Percentiles rank a stretch among this genome's conserved stretches.
Evolutionary conservation across 2,329 filamentous ascomycete genomes (phyloP).

Genomic region (Ciborinia camelliae): DNA sequence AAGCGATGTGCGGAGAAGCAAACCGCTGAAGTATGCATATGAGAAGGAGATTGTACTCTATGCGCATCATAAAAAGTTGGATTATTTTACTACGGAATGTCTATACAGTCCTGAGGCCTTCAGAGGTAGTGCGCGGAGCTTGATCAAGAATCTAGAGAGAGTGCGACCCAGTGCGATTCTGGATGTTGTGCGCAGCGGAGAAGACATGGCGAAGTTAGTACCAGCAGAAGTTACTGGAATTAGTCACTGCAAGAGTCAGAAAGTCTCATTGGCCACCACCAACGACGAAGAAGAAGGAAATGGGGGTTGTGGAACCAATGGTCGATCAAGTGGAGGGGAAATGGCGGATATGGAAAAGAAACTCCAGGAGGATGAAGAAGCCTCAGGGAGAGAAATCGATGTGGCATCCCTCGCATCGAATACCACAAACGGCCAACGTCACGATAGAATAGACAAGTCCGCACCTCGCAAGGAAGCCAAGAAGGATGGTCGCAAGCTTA

Average conservation of each 20-base stretch:
- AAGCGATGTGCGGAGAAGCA: constrained; percentile 92
- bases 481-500: constrained; percentile 39
- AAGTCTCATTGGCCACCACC: constrained; percentile 37
- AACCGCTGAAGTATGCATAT: constrained; percentile 96
- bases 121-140: constrained; percentile 79
- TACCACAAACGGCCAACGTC: constrained; percentile 26
- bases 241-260: constrained; percentile 47
- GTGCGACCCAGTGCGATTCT: constrained; percentile 91
- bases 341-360: constrained; percentile 79
- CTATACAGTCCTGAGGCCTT: constrained; percentile 98
- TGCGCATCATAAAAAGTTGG: constrained; percentile 91
- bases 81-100: constrained; percentile 98
- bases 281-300: constrained; percentile 47
- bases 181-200: constrained; percentile 90
- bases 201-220: constrained; percentile 92
- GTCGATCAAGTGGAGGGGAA: constrained; percentile 65
- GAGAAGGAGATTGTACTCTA: constrained; percentile 99
- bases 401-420: constrained; percentile 44
- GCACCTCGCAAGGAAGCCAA: constrained; percentile 30
- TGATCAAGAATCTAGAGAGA: constrained; percentile 94
- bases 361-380: constrained; percentile 61
- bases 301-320: constrained; percentile 75
- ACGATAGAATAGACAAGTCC: constrained; percentile 36
- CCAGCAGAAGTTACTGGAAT: constrained; percentile 53
- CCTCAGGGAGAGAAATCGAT: constrained; percentile 62